Evolutionary conservation across 2,329 filamentous ascomycete species (phyloP), one percentile per base, ranked within the genome.

Genomic region (Orbilia oligospora): DNA sequence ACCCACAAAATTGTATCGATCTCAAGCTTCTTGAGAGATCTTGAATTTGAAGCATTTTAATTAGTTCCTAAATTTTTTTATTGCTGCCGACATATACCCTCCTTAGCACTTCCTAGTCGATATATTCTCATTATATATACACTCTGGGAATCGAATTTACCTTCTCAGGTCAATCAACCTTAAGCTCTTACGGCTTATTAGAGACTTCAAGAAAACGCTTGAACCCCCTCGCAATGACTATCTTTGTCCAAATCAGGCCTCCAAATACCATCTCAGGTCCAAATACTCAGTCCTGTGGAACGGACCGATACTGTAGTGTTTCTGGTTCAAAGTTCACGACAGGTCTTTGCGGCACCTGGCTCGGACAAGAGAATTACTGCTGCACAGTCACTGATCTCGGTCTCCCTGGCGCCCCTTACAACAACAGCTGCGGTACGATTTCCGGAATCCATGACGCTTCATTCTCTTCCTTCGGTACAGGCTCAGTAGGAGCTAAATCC

Each of bases 331-430:
- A 70, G 12, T 64, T 69, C 30, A 76, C 71, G 4, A 76, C 71
- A 2, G 71, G 71, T 12, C 24, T 76, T 14, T 76, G 71, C 27
- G 71, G 71, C 10, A 76, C 71, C 44, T 76, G 71, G 71, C 65
- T 76, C 18, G 65, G 71, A 22, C 33, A 55, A 22, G 44, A 70
- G 16, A 70, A 70, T 18, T 76, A 76, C 56, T 76, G 71, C 24
- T 76, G 71, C 56, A 70, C 65, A 1, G 46, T 69, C 48, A 65
- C 46, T 12, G 56, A 76, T 6, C 33, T 53, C 46, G 48, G 55
- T 9, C 10, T 36, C 36, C 30, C 30, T 2, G 56, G 56, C 14
- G 55, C 27, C 9, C 55, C 65, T 27, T 27, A 51, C 6, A 70
- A 48, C n/a, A 76, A 76, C 18, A 69, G 51, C 24, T 76, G 71